Conservation (phyloP, 2,329 filamentous ascomycete species). For the Fusarium coffeatum region DNA sequence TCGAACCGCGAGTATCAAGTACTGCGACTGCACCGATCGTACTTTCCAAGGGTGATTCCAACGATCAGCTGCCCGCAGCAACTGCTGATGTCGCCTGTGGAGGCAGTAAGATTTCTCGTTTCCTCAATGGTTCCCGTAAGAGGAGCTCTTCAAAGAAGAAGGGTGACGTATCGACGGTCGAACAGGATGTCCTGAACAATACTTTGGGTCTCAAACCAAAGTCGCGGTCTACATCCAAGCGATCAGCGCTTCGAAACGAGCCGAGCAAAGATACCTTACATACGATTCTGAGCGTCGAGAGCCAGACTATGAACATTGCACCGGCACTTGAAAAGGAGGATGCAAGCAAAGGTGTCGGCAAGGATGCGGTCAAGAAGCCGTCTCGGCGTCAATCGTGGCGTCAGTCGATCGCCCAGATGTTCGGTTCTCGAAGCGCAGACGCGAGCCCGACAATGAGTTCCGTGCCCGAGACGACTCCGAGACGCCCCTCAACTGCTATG, state of each 20-base stretch:
- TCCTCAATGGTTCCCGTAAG: slow-evolving; percentile 35
- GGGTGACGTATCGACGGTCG: slow-evolving; percentile 11
- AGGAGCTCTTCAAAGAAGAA: slow-evolving; percentile 40
- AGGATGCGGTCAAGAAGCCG: slow-evolving; percentile 13
- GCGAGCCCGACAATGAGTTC: slow-evolving; percentile 13
- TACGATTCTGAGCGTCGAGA: slow-evolving; percentile 64
- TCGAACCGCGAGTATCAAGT: slow-evolving; percentile 29
- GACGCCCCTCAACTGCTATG: slow-evolving; percentile 25
- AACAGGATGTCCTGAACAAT: slow-evolving; percentile 47
- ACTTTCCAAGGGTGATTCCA: slow-evolving; percentile 2
- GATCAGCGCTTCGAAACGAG: slow-evolving; percentile 53
- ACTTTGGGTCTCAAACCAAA: slow-evolving; percentile 28
- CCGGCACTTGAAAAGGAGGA: slow-evolving; percentile 17
- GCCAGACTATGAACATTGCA: slow-evolving; percentile 41
- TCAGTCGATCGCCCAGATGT: slow-evolving; percentile 32
- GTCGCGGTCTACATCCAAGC: slow-evolving; percentile 51
- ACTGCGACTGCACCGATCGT: slow-evolving; percentile 18
- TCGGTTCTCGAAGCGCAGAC: slow-evolving; percentile 30
- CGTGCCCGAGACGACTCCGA: slow-evolving; percentile 6
- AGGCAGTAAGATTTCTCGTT: slow-evolving; percentile 33
- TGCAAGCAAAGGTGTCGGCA: not conserved
- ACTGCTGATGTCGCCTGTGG: not conserved
- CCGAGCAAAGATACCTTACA: slow-evolving; percentile 61
- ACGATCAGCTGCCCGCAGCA: not conserved
- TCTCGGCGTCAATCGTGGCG: slow-evolving; percentile 37